Conservation (phyloP, 2,329 filamentous ascomycete genomes). For the Spiromastix sp. region DNA sequence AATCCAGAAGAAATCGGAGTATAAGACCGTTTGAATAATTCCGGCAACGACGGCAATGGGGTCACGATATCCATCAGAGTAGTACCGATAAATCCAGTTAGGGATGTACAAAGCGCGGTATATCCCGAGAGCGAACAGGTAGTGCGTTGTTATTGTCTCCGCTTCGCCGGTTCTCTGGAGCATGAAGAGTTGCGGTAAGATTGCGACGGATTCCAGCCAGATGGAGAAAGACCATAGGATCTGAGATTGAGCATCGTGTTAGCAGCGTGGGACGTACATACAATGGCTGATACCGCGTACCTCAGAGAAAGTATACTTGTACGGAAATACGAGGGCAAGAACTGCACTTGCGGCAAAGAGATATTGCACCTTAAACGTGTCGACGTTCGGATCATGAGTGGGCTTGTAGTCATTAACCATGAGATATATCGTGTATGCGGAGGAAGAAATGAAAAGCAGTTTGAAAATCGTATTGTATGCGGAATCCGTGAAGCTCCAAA, state of each 20-base stretch:
- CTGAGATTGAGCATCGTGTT: conserved; percentile 39
- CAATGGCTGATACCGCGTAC: no score
- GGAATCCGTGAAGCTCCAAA: conserved; percentile 70
- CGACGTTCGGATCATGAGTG: conserved; percentile 90
- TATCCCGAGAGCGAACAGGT: conserved; percentile 82
- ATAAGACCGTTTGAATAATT: conserved; percentile 84
- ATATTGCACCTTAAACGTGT: conserved; percentile 96
- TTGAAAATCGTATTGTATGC: conserved; percentile 95
- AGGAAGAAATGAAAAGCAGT: conserved; percentile 81
- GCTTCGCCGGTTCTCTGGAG: conserved; percentile 94
- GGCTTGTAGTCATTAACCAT: conserved; percentile 98
- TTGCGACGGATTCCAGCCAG: conserved; percentile 94
- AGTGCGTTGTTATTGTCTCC: conserved; percentile 98
- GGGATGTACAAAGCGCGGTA: conserved; percentile 96
- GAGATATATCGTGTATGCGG: conserved; percentile 90
- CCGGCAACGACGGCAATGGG: conserved; percentile 83
- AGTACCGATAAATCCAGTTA: conserved; percentile 94
- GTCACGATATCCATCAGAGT: conserved; percentile 69
- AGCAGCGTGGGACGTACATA: no score
- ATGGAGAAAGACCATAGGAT: conserved; percentile 97
- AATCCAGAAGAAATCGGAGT: conserved; percentile 99
- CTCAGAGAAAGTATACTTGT: conserved; percentile 67
- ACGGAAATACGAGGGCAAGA: conserved; percentile 73
- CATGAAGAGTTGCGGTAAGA: conserved; percentile 96
- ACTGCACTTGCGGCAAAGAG: conserved; percentile 71